Evolutionary conservation across 192 early-diverging fungal species (phyloP).

Genomic region (Coemansia sp.): DNA sequence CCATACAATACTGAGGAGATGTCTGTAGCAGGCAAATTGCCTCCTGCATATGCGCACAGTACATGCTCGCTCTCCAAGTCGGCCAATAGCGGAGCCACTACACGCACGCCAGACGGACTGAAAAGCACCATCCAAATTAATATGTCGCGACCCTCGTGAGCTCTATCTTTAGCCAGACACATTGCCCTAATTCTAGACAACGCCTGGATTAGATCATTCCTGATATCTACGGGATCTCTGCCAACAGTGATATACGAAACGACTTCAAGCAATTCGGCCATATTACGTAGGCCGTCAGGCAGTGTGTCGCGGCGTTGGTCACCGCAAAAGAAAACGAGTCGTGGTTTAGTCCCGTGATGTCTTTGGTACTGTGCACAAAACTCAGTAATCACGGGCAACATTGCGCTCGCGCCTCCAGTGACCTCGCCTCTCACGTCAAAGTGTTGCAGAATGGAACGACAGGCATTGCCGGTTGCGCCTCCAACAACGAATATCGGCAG

Average conservation of each 20-base stretch:
- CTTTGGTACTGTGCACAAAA: conserved; percentile 18
- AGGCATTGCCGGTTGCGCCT: conserved; percentile 27
- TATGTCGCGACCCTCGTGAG: neutral
- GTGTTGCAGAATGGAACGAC: conserved; percentile 5
- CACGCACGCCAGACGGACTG: conserved; percentile 53
- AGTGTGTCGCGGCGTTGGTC: conserved; percentile 47
- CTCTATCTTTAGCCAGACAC: neutral
- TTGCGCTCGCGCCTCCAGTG: conserved; percentile 23
- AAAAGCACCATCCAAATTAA: conserved; percentile 49
- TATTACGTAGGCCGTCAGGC: conserved; percentile 26
- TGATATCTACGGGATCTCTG: conserved; percentile 1
- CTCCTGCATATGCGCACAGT: neutral
- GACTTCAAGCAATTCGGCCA: conserved; percentile 38
- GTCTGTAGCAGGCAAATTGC: neutral
- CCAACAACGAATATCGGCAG: conserved; percentile 52
- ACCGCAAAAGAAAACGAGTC: conserved; percentile 45
- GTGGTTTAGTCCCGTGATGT: neutral
- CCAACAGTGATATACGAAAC: conserved; percentile 38
- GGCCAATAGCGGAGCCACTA: conserved; percentile 29
- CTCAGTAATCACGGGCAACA: conserved; percentile 31
- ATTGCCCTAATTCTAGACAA: conserved; percentile 8
- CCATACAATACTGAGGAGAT: conserved; percentile 5
- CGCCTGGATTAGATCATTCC: conserved; percentile 16
- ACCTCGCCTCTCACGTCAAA: conserved; percentile 33
- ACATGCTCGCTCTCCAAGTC: conserved; percentile 5